phyloP scores from a whole-genome alignment of 805 yeast species.

The Dipodascopsis uninucleata region DNA sequence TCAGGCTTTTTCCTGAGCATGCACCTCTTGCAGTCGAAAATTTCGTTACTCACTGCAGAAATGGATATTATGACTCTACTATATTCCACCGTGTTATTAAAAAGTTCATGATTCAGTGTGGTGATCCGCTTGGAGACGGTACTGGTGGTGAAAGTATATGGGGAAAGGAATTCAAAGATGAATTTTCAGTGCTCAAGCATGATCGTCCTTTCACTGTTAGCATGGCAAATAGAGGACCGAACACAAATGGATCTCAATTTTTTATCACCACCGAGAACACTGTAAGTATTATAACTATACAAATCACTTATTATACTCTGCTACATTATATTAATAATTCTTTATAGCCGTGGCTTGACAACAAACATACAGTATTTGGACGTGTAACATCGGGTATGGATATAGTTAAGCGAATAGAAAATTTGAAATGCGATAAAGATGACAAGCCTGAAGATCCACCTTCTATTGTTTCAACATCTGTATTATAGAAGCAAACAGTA shows the following conservation, averaged over 20 bases:
- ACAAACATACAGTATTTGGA: conserved; percentile 58
- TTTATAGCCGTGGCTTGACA: conserved; percentile 52
- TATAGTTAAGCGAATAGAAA: conserved; percentile 48
- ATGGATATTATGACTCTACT: conserved; percentile 41
- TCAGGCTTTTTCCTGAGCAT: conserved; percentile 37
- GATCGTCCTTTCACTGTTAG: conserved; percentile 53
- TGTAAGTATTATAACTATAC: conserved; percentile 4
- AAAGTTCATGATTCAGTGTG: conserved; percentile 59
- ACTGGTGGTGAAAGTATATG: conserved; percentile 42
- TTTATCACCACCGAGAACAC: conserved; percentile 57
- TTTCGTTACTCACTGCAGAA: conserved; percentile 38
- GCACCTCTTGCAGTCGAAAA: conserved; percentile 46
- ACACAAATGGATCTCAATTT: conserved; percentile 58
- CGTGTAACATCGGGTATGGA: conserved; percentile 49
- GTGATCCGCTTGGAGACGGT: conserved; percentile 50
- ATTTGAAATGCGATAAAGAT: conserved; percentile 42
- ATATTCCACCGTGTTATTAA: conserved; percentile 44
- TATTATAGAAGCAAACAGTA: conserved; percentile 13
- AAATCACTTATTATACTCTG: no score
- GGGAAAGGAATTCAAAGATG: conserved; percentile 45
- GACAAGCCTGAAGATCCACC: conserved; percentile 47
- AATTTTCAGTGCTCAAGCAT: conserved; percentile 44
- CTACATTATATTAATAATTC: conserved; percentile 36
- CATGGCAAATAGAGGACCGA: conserved; percentile 62
- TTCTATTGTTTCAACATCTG: conserved; percentile 15